phyloP scores from a whole-genome alignment of 176 grass and related monocot genomes.

The Musa troglodytarum region DNA sequence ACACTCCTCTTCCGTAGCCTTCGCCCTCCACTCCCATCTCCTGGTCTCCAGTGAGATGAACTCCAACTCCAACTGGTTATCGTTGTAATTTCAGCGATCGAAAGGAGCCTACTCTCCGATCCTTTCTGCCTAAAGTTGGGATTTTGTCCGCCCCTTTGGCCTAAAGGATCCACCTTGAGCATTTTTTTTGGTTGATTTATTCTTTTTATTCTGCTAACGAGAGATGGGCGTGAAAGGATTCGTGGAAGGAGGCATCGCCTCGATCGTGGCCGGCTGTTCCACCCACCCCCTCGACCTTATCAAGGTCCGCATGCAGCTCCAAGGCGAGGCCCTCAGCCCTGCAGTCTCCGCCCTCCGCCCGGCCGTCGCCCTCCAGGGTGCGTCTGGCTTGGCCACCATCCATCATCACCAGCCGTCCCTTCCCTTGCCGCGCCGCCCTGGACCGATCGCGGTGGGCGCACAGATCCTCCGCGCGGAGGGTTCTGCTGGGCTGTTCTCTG shows the following conservation, averaged over 20 bases:
- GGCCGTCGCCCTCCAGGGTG: conserved; percentile 2
- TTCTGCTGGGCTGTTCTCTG: conserved; percentile 1
- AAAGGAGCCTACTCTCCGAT: not conserved
- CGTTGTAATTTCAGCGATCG: not conserved
- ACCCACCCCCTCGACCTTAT: conserved; percentile 19
- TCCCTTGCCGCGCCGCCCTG: not conserved
- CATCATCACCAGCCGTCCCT: not conserved
- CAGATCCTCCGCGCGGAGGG: conserved; percentile 19
- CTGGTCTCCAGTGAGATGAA: conserved; percentile 73
- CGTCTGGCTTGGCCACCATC: not conserved
- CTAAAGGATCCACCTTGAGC: not conserved
- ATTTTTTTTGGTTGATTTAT: not conserved
- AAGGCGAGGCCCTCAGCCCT: conserved; percentile 9
- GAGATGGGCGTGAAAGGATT: conserved; percentile 17
- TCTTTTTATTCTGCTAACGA: not conserved
- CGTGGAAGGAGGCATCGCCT: conserved; percentile 18
- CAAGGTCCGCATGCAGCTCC: conserved; percentile 22
- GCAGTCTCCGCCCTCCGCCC: conserved; percentile 16
- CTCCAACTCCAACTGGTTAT: conserved; percentile 23
- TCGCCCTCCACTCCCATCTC: conserved; percentile 16
- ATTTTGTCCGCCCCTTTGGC: not conserved
- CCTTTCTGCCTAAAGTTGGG: not conserved
- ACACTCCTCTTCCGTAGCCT: conserved; percentile 7
- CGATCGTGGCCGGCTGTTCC: conserved; percentile 15
- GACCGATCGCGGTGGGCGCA: not conserved